Evolutionary conservation across 768 basidiomycete species (phyloP).

Genomic region (Gloeophyllum trabeum): DNA sequence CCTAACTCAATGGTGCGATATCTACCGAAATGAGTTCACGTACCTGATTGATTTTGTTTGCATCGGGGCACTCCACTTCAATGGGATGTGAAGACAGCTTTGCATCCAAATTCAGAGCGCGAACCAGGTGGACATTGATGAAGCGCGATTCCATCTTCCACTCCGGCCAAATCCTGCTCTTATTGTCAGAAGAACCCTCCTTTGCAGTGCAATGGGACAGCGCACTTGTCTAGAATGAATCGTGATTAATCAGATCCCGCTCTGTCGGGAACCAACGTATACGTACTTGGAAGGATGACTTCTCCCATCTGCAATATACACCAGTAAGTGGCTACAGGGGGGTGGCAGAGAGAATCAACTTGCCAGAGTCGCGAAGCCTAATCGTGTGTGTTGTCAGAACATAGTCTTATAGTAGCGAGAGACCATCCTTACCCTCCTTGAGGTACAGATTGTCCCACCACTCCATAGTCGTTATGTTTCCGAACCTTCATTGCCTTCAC

Average conservation of each 20-base stretch:
- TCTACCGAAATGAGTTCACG: neutral
- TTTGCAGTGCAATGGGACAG: conserved; percentile 1
- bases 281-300: conserved; percentile 64
- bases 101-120: conserved; percentile 75
- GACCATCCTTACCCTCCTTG: conserved; percentile 66
- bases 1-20: neutral
- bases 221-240: conserved; percentile 43
- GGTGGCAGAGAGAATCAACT: conserved; percentile 12
- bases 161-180: conserved; percentile 62
- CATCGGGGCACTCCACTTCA: conserved; percentile 83
- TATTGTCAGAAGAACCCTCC: neutral
- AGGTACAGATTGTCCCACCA: conserved; percentile 86
- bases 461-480: conserved; percentile 87
- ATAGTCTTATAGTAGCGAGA: conserved; percentile 1
- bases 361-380: conserved; percentile 81
- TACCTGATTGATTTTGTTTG: conserved; percentile 74
- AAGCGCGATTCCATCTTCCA: conserved; percentile 81
- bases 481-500: conserved; percentile 49
- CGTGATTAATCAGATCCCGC: conserved; percentile 6
- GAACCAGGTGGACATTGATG: conserved; percentile 63
- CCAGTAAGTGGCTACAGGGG: conserved; percentile 1
- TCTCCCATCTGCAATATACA: conserved; percentile 59
- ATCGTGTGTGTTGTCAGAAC: neutral
- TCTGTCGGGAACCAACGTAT: conserved; percentile 5
- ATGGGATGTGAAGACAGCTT: conserved; percentile 87